These are phyloP conservation scores for Rosa persica DNA, from an alignment of 306 rosid genomes.

Conservation along the genomic window DNA sequence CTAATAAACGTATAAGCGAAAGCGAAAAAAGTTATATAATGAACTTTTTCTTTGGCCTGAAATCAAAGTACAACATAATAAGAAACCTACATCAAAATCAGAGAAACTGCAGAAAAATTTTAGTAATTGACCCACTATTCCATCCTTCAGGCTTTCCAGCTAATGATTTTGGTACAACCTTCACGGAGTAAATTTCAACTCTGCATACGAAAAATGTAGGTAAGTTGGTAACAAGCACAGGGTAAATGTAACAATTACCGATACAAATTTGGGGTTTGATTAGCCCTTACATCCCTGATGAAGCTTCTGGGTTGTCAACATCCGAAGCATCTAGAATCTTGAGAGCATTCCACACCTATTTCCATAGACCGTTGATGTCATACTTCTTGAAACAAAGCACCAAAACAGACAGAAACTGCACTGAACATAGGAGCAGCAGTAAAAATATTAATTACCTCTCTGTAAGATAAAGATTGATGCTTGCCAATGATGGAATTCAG, in stretches of 20 bases:
- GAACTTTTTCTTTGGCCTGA: neutral
- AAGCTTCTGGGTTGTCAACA: slow-evolving; percentile 53
- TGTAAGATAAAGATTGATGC: slow-evolving; percentile 60
- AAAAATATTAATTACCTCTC: neutral
- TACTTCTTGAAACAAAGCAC: neutral
- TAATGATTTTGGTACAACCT: slow-evolving; percentile 57
- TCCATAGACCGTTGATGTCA: neutral
- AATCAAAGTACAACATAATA: neutral
- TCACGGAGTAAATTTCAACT: slow-evolving; percentile 64
- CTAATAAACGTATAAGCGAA: neutral
- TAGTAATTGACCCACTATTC: slow-evolving; percentile 63
- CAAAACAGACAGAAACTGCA: neutral
- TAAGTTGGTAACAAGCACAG: neutral
- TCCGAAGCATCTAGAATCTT: slow-evolving; percentile 79
- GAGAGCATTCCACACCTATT: slow-evolving; percentile 75
- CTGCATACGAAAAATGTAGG: slow-evolving; percentile 31
- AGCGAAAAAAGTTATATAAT: neutral
- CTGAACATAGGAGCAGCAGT: neutral
- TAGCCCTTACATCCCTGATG: slow-evolving; percentile 44
- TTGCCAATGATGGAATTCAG: slow-evolving; percentile 47
- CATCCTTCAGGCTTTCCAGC: slow-evolving; percentile 71
- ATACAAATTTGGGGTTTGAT: neutral
- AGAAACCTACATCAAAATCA: slow-evolving; percentile 8
- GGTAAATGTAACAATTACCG: no score
- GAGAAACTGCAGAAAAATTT: neutral